Evolutionary conservation across 305 asterid genomes (phyloP), one percentile per base, ranked within the genome.

Genomic region (Plantago rigida): DNA sequence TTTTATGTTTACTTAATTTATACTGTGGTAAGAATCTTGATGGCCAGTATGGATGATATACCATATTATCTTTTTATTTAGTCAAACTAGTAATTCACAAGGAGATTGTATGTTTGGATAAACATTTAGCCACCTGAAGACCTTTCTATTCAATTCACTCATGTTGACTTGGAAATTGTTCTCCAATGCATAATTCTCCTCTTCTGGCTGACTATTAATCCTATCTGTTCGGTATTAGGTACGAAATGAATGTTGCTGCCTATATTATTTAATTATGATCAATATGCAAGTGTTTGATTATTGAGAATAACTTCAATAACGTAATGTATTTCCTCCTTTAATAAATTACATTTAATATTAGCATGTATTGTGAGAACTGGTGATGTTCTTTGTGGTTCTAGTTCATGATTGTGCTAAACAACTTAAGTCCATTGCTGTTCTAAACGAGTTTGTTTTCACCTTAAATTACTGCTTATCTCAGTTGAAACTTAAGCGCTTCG

Each of bases 1-100:
- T n/a, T 51, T 51, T 60, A 46, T 24, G 63, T 63, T 61, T 19
- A 13, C 47, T 66, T 29, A n/a, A 29, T 47, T 57, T 41, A 47
- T 59, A 17, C 36, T 22, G 53, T 7, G 26, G 3, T 13, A 13
- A 22, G 39, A 53, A 53, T 53, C 19, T 24, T 60, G 58, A 56
- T n/a, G 50, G 34, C 42, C 51, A 29, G 26, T 15, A 60, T 53
- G 15, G 45, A 31, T 51, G 15, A 26, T 51, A 42, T 36, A 51
- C 42, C 62, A 15, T 15, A 46, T 28, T 53, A 17, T 31, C 55
- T 19, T 47, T 59, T 70, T 29, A 19, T 41, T 56, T n/a, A 24
- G 55, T 47, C 28, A 31, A 39, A 58, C 11, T 49, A 47, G 29
- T 31, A 48, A 31, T 22, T 49, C 51, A 47, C 44, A 48, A 46